Evolutionary conservation across 2,329 filamentous ascomycete species (phyloP).

Genomic region (Beauveria pseudobassiana): DNA sequence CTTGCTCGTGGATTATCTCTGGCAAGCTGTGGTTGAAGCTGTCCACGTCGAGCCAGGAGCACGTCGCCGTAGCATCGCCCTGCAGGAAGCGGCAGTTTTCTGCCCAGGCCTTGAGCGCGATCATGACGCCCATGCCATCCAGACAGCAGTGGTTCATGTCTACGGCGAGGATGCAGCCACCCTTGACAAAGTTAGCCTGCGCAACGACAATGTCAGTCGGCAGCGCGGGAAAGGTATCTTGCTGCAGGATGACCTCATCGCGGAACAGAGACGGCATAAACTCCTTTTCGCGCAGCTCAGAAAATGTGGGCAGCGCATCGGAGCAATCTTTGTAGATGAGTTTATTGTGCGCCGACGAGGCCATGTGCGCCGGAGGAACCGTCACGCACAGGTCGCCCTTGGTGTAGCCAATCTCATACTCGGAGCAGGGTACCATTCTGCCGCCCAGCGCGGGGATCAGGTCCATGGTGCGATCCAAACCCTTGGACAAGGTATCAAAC

Average conservation of each 20-base stretch:
- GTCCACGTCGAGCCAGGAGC: slow-evolving; percentile 22
- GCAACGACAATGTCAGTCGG: slow-evolving; percentile 23
- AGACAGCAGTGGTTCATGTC: slow-evolving; percentile 21
- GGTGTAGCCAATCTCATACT: slow-evolving; percentile 20
- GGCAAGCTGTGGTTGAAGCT: slow-evolving; percentile 24
- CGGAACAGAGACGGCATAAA: slow-evolving; percentile 22
- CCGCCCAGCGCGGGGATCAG: slow-evolving; percentile 29
- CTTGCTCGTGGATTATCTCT: slow-evolving; percentile 21
- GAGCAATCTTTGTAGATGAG: slow-evolving; percentile 23
- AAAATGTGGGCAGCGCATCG: slow-evolving; percentile 19
- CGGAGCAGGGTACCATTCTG: slow-evolving; percentile 24
- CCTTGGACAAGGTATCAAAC: slow-evolving; percentile 25
- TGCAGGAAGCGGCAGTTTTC: slow-evolving; percentile 23
- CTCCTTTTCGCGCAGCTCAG: slow-evolving; percentile 16
- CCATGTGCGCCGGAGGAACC: slow-evolving; percentile 14
- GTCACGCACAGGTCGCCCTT: slow-evolving; percentile 18
- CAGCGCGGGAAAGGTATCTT: slow-evolving; percentile 18
- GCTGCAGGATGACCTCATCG: slow-evolving; percentile 19
- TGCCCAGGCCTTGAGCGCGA: slow-evolving; percentile 23
- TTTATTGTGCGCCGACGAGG: slow-evolving; percentile 8
- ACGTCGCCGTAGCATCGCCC: slow-evolving; percentile 19
- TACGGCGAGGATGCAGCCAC: slow-evolving; percentile 23
- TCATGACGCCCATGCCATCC: slow-evolving; percentile 23
- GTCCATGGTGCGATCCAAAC: slow-evolving; percentile 26
- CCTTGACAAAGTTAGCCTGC: slow-evolving; percentile 25